phyloP scores from a whole-genome alignment of 805 yeast genomes.

The Vanderwaltozyma tropicalis region DNA sequence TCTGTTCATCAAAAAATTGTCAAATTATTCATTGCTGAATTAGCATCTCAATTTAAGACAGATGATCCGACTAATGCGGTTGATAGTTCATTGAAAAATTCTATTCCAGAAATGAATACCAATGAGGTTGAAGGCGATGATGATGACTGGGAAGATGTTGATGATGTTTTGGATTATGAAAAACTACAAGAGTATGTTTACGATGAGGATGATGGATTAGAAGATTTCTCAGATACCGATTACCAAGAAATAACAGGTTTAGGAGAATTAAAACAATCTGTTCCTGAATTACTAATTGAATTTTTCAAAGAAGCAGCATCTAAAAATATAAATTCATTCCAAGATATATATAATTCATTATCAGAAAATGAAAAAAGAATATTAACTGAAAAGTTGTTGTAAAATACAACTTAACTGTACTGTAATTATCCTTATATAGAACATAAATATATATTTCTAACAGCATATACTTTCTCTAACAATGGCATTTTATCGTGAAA shows the following conservation, averaged over 20 bases:
- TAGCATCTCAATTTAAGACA: conserved; percentile 51
- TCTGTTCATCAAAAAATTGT: conserved; percentile 64
- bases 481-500: too few species aligned
- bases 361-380: conserved; percentile 44
- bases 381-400: conserved; percentile 33
- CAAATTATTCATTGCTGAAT: conserved; percentile 58
- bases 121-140: conserved; percentile 26
- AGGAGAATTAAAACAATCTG: conserved; percentile 9
- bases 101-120: conserved; percentile 5
- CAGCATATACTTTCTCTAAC: too few species aligned
- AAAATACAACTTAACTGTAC: neutral
- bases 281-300: conserved; percentile 32
- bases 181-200: conserved; percentile 43
- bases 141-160: conserved; percentile 71
- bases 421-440: too few species aligned
- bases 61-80: conserved; percentile 25
- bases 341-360: conserved; percentile 37
- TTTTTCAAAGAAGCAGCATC: conserved; percentile 50
- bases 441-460: too few species aligned
- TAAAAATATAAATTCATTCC: conserved; percentile 42
- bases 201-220: conserved; percentile 23
- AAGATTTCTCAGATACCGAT: conserved; percentile 7
- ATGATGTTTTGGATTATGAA: conserved; percentile 56
- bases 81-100: conserved; percentile 25
- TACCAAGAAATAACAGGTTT: conserved; percentile 10